Evolutionary conservation across 2,329 filamentous ascomycete genomes (phyloP), one percentile per base, ranked within the genome.

Genomic region (Colletotrichum limetticola): DNA sequence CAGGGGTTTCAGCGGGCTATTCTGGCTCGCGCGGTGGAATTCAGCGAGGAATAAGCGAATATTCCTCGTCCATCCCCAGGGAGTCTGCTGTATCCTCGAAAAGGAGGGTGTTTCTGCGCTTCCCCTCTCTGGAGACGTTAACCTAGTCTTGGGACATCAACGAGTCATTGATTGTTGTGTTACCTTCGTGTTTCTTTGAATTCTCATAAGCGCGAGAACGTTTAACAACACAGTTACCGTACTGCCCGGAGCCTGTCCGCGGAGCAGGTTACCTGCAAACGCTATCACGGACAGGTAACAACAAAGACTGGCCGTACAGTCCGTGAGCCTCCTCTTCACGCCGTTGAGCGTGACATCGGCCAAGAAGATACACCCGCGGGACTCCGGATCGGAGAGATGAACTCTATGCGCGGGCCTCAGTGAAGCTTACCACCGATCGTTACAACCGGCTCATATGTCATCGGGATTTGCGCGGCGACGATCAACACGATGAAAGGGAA

Each of bases 341-440:
- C 66, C 24, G 26, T 53, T 49, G 24, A 26, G 46, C 16, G 59
- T 57, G 35, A 35, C 49, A 57, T 68, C 66, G 49, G 66, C 58
- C 56, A 24, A 61, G 42, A 53, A 9, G 26, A 56, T 63, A 42
- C 52, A 49, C 59, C 8, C 59, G 59, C 35, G 22, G 59, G 32
- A 37, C 16, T 42, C 57, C 60, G 60, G 60, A 52, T 68, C 67
- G 35, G 35, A 35, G 46, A 42, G 42, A 66, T 60, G 30, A 46
- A 32, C 35, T 32, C 30, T 1, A 55, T 65, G 60, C 53, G 28
- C 61, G 22, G 60, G 35, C n/a, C 30, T 49, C 52, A 22, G 19
- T 49, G 19, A 49, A 49, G 42, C 37, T 22, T 49, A 19, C 22
- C 61, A 28, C 7, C 37, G 16, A 19, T 66, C 3, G 35, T 35